A percentile compares a stretch with the other conserved stretches of the same genome.
phyloP scores from a whole-genome alignment of 768 basidiomycete genomes.

The Tylopilus rubrobrunneus region DNA sequence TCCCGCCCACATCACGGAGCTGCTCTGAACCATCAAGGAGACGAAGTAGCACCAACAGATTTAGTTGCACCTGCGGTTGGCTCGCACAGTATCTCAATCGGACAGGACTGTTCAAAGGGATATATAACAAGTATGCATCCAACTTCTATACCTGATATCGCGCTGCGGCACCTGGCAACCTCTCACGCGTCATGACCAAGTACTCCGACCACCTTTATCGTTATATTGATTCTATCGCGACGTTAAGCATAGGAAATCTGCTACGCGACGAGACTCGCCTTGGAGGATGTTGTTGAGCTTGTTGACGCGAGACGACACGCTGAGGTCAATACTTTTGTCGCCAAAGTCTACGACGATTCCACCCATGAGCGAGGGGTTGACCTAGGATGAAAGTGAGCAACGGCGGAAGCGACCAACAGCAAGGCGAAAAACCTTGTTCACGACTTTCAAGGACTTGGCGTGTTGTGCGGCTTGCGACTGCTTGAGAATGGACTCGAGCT shows the following conservation, averaged over 20 bases:
- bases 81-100: background rate
- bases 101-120: background rate
- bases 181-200: background rate
- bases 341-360: conserved; percentile 96
- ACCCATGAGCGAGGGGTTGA: conserved; percentile 88
- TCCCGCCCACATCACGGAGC: background rate
- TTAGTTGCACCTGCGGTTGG: background rate
- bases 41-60: background rate
- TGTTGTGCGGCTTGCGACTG: conserved; percentile 79
- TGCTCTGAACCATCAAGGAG: too few relatives aligned
- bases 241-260: conserved; percentile 11
- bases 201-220: background rate
- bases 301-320: conserved; percentile 89
- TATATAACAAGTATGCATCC: conserved; percentile 4
- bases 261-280: conserved; percentile 46
- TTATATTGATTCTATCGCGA: conserved; percentile 25
- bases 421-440: conserved; percentile 71
- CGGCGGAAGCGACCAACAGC: background rate
- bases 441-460: conserved; percentile 84
- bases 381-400: conserved; percentile 43
- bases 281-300: conserved; percentile 88
- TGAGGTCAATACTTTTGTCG: conserved; percentile 97
- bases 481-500: conserved; percentile 84
- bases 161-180: background rate
- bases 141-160: conserved; percentile 11